Percentiles rank a stretch among this genome's conserved stretches.
phyloP scores from a whole-genome alignment of 106 monocot species.

The Chionographis japonica region DNA sequence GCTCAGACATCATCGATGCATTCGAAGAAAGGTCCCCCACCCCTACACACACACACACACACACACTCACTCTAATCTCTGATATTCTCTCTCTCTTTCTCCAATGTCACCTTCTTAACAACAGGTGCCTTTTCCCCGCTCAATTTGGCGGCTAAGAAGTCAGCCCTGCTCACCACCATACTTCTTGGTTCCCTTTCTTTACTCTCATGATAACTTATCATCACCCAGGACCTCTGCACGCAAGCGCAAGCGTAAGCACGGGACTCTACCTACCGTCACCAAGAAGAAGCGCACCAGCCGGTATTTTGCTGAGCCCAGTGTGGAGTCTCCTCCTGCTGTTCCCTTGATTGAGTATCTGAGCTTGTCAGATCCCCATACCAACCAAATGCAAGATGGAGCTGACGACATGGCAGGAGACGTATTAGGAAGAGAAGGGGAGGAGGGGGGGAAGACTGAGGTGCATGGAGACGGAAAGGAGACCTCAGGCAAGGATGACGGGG shows the following conservation, averaged over 20 bases:
- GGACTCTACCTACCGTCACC: background rate
- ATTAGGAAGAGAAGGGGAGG: no score
- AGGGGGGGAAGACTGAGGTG: background rate
- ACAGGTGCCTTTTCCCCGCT: no score
- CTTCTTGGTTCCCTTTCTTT: background rate
- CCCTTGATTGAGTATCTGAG: no score
- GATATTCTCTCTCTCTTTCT: background rate
- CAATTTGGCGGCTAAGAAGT: no score
- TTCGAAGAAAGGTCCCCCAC: conserved; percentile 82
- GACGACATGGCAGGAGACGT: no score
- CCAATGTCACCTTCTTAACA: no score
- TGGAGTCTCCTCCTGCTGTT: background rate
- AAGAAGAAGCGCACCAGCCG: conserved; percentile 24
- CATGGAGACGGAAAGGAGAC: background rate
- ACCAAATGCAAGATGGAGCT: background rate
- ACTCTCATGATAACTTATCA: background rate
- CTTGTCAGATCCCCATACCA: no score
- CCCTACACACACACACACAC: no score
- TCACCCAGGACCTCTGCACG: conserved; percentile 23
- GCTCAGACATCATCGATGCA: conserved; percentile 65
- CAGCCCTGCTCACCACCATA: background rate
- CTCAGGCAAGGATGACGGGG: background rate
- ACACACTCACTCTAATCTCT: no score
- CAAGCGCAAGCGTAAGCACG: conserved; percentile 54
- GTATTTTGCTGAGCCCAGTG: background rate